Conservation (phyloP, 108 stramenopile genomes). For the Poteriospumella lacustris region DNA sequence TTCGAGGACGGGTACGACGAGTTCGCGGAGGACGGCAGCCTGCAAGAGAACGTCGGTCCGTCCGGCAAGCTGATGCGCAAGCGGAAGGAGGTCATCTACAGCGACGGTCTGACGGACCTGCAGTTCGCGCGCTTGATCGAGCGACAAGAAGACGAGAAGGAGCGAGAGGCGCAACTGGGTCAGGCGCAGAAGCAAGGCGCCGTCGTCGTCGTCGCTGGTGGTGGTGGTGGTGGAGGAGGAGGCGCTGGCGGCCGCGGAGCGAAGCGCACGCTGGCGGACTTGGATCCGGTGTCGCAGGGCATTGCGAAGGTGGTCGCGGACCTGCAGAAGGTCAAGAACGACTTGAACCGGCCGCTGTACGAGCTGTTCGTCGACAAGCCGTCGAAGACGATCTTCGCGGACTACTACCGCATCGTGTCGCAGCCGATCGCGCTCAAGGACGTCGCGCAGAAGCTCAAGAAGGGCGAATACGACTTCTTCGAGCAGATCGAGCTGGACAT, state of each 20-base stretch:
- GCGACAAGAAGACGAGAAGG: constrained; percentile 61
- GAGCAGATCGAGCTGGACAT: constrained; percentile 37
- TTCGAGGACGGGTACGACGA: too few species aligned
- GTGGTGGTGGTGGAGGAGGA: constrained; percentile 1
- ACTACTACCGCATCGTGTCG: constrained; percentile 37
- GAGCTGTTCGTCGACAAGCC: constrained; percentile 42
- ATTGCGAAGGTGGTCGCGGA: constrained; percentile 12
- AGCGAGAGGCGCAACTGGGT: constrained; percentile 32
- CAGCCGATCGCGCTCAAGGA: constrained; percentile 39
- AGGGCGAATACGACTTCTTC: constrained; percentile 37
- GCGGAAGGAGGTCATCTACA: constrained; percentile 62
- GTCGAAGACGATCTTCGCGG: constrained; percentile 14
- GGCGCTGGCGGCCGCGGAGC: neutral
- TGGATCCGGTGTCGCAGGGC: neutral
- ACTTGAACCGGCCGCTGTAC: neutral
- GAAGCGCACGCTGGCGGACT: neutral
- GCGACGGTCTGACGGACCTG: constrained; percentile 84
- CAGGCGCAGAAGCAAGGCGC: constrained; percentile 6
- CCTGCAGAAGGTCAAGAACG: constrained; percentile 6
- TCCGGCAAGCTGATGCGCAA: constrained; percentile 65
- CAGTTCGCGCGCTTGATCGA: constrained; percentile 83
- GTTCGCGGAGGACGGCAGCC: constrained; percentile 34
- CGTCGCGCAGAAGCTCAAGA: constrained; percentile 26
- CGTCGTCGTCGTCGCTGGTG: constrained; percentile 23
- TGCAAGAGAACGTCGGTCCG: neutral